Evolutionary conservation across 257 asterid genomes (phyloP).

Genomic region (Solanum gracilifrons): DNA sequence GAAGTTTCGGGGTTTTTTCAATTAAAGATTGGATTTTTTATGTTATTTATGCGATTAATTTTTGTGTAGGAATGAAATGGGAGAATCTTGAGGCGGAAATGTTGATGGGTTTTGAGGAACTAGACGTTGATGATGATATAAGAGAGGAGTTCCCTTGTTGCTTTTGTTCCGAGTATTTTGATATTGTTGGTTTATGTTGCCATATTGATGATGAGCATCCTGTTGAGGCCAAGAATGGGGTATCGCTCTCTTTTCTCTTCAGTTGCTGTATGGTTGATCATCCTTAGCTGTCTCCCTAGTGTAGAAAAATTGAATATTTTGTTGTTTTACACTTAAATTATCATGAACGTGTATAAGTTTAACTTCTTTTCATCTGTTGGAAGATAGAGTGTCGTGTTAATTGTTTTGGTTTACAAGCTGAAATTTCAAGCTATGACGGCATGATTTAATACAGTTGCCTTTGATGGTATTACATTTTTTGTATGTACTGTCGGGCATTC

Average conservation of each 20-base stretch:
- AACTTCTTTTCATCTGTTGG: not conserved
- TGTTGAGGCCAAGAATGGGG: slow-evolving; percentile 72
- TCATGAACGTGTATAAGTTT: not conserved
- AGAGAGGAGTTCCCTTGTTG: slow-evolving; percentile 77
- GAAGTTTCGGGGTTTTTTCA: not conserved
- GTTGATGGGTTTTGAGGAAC: slow-evolving; percentile 79
- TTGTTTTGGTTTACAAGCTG: not conserved
- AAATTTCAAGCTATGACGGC: not conserved
- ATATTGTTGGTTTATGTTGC: slow-evolving; percentile 74
- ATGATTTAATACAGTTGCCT: not conserved
- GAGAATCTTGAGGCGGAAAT: slow-evolving; percentile 60
- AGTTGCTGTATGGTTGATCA: not conserved
- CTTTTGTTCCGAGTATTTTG: slow-evolving; percentile 68
- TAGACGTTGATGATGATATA: slow-evolving; percentile 56
- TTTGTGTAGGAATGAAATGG: slow-evolving; percentile 43
- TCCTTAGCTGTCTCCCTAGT: not conserved
- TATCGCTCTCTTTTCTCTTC: slow-evolving; percentile 2
- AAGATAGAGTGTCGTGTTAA: not conserved
- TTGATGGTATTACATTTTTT: not conserved
- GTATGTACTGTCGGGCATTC: not conserved
- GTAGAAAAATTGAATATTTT: not conserved
- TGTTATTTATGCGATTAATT: not conserved
- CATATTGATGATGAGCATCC: slow-evolving; percentile 91
- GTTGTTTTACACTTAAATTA: not conserved
- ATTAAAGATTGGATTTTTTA: slow-evolving; percentile 7